Evolutionary conservation across 2,329 filamentous ascomycete species (phyloP), one percentile per base, ranked within the genome.

Genomic region (Tympanopsis confertula): DNA sequence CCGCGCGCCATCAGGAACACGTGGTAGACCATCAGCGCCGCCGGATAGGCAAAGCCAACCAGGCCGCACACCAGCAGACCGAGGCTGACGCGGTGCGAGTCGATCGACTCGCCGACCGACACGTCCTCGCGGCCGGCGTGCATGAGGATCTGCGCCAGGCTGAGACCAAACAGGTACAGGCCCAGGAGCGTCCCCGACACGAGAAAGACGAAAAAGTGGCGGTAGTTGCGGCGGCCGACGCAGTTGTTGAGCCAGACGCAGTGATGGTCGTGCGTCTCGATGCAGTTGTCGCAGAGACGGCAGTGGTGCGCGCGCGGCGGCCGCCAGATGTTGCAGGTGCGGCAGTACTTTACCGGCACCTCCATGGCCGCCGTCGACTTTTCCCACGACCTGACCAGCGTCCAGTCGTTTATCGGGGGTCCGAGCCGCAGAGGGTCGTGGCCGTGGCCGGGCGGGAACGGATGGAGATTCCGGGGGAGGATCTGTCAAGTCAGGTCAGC

Each of bases 161-260:
- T 86, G 18, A 82, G 79, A 17, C 69, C 85, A 20, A 91, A 65
- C 35, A 96, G 70, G 50, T 84, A 89, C 13, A 87, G 53, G 0
- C 79, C 73, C 14, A 95, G 69, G 24, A 95, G 47, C 0, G 86
- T 86, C n/a, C 76, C 78, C 13, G 81, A 78, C 38, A 76, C 77
- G 45, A 98, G 78, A 58, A 95, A 98, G 7, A 82, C 74, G 57
- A 96, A 95, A 61, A 98, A 98, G 59, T 89, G 96, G 45, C 91
- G 86, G 62, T 98, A 98, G 62, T 98, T 98, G 50, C 91, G 85
- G 46, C 89, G 82, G 33, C 91, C 91, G 36, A 98, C 82, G 47
- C 91, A 98, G 58, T 98, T 98, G 63, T 98, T 98, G 45, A 98
- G 74, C 91, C 91, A 98, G 13, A 96, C 88, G 52, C 91, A 98